These are phyloP conservation scores for Fraxinus pennsylvanica DNA, from an alignment of 257 asterid species.

Conservation along the genomic window DNA sequence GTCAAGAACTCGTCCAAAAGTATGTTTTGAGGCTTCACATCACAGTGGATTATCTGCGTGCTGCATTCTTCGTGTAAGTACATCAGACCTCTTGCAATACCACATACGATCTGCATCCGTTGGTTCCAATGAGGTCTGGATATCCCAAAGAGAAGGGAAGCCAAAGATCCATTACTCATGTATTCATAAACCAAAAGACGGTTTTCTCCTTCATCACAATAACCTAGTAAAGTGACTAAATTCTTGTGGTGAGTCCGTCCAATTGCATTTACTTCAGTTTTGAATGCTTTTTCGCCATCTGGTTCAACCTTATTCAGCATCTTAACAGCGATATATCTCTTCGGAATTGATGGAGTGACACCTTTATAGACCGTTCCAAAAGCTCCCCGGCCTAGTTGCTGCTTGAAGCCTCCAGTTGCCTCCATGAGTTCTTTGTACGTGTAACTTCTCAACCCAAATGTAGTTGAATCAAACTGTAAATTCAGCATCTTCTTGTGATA, in stretches of 20 bases:
- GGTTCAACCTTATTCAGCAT: conserved; percentile 34
- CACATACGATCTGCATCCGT: conserved; percentile 40
- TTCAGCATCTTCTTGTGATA: conserved; percentile 13
- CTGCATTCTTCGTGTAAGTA: conserved; percentile 47
- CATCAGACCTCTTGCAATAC: conserved; percentile 40
- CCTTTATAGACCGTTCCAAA: conserved; percentile 64
- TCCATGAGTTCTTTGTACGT: conserved; percentile 42
- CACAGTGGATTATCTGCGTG: conserved; percentile 45
- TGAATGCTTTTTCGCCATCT: conserved; percentile 53
- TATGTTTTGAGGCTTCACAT: conserved; percentile 49
- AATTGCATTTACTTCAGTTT: conserved; percentile 45
- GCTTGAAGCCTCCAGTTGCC: conserved; percentile 39
- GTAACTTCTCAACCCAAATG: conserved; percentile 24
- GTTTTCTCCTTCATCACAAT: conserved; percentile 41
- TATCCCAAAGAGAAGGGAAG: conserved; percentile 33
- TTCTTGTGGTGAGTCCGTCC: conserved; percentile 64
- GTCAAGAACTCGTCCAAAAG: conserved; percentile 35
- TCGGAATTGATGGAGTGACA: conserved; percentile 7
- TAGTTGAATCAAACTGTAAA: conserved; percentile 3
- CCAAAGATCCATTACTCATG: conserved; percentile 44
- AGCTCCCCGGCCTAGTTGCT: conserved; percentile 49
- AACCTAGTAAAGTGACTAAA: conserved; percentile 48
- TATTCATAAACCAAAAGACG: conserved; percentile 45
- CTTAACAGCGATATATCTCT: conserved; percentile 42
- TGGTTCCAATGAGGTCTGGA: conserved; percentile 48